phyloP scores from a whole-genome alignment of 2,329 filamentous ascomycete genomes.

The Corynespora cassiicola region DNA sequence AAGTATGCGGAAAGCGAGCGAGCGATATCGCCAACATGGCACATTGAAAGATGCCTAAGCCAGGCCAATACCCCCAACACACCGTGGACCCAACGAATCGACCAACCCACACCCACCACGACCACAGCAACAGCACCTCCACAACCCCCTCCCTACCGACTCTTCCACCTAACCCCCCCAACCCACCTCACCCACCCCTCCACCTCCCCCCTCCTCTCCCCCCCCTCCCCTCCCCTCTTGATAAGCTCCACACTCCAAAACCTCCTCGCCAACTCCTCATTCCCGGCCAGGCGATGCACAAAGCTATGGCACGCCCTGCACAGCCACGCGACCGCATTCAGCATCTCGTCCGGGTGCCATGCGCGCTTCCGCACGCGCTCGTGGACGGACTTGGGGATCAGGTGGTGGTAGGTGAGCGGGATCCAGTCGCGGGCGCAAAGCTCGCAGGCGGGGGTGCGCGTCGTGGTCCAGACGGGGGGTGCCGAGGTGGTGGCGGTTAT shows the following conservation, averaged over 20 bases:
- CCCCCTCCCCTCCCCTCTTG: conserved; percentile 70
- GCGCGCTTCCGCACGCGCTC: conserved; percentile 76
- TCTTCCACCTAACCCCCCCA: conserved; percentile 76
- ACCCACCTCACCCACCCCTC: conserved; percentile 76
- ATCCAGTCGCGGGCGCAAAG: conserved; percentile 79
- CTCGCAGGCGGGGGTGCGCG: conserved; percentile 68
- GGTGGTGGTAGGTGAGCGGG: conserved; percentile 80
- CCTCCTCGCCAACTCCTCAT: conserved; percentile 77
- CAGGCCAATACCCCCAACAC: too few species aligned
- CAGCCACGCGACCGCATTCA: conserved; percentile 85
- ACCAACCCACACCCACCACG: too few species aligned
- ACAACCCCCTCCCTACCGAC: conserved; percentile 42
- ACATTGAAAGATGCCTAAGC: too few species aligned
- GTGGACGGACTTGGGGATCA: conserved; percentile 81
- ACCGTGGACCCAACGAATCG: too few species aligned
- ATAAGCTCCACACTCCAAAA: conserved; percentile 78
- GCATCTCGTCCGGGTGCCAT: conserved; percentile 77
- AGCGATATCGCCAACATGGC: too few species aligned
- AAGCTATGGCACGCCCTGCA: conserved; percentile 85
- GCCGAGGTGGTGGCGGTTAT: conserved; percentile 63
- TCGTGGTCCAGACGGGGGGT: conserved; percentile 68
- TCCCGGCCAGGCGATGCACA: conserved; percentile 75
- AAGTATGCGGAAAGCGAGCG: too few species aligned
- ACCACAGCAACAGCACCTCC: background rate
- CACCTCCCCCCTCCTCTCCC: conserved; percentile 72